Evolutionary conservation across 2,329 filamentous ascomycete species (phyloP).

Genomic region (Ceratocystiopsis sp.): DNA sequence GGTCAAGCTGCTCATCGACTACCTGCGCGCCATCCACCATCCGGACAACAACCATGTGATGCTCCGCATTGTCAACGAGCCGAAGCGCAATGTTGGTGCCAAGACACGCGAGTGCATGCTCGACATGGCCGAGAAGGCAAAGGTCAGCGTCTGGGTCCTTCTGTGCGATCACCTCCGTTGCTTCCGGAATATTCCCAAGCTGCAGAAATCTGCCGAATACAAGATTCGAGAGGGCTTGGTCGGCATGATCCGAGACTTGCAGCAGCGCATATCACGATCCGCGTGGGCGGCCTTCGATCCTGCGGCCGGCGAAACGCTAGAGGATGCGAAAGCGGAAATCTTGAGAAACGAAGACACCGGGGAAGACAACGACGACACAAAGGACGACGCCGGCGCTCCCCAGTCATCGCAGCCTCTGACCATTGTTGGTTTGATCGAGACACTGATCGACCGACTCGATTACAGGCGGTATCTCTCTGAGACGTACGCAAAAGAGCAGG

Average conservation of each 20-base stretch:
- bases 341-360: neutral
- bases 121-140: constrained; percentile 56
- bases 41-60: constrained; percentile 79
- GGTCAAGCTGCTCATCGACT: constrained; percentile 75
- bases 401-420: neutral
- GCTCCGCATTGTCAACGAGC: constrained; percentile 68
- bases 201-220: constrained; percentile 16
- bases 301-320: neutral
- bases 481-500: constrained; percentile 56
- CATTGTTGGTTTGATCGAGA: constrained; percentile 32
- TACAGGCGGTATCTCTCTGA: constrained; percentile 60
- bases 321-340: neutral
- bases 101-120: constrained; percentile 56
- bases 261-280: neutral
- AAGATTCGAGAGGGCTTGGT: neutral
- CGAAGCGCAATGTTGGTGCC: constrained; percentile 66
- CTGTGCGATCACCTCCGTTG: constrained; percentile 39
- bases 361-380: constrained; percentile 5
- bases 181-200: constrained; percentile 28
- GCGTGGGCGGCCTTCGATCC: too few relatives aligned
- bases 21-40: constrained; percentile 69
- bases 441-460: constrained; percentile 44
- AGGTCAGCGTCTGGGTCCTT: constrained; percentile 60
- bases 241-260: constrained; percentile 1
- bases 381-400: constrained; percentile 8